A percentile compares a stretch with the other conserved stretches of the same genome.
Evolutionary conservation across 805 yeast genomes (phyloP).

Genomic region (Wickerhamiella siamensis): DNA sequence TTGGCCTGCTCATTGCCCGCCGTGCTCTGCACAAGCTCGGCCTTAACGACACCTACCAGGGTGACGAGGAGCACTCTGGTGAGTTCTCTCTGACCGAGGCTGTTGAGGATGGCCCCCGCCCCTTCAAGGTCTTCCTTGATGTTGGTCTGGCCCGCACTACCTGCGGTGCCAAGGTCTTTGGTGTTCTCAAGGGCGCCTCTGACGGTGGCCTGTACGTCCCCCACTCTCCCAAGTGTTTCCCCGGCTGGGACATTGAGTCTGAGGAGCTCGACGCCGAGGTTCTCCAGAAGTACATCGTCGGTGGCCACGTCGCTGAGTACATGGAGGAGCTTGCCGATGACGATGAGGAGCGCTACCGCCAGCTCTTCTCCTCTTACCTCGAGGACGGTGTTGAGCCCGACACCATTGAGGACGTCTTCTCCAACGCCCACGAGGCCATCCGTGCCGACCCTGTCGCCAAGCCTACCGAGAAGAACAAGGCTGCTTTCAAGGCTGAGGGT

Average conservation of each 20-base stretch:
- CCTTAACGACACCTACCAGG: constrained; percentile 92
- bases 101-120: constrained; percentile 98
- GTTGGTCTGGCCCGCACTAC: constrained; percentile 99
- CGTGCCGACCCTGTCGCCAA: constrained; percentile 90
- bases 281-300: constrained; percentile 97
- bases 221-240: constrained; percentile 99
- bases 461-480: constrained; percentile 86
- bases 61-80: constrained; percentile 99
- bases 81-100: constrained; percentile 98
- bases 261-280: constrained; percentile 97
- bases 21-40: constrained; percentile 96
- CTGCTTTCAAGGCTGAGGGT: constrained; percentile 95
- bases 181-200: constrained; percentile 99
- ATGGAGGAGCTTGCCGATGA: constrained; percentile 99
- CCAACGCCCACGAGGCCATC: constrained; percentile 86
- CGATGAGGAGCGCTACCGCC: constrained; percentile 98
- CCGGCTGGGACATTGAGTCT: constrained; percentile 98
- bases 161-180: constrained; percentile 99
- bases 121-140: constrained; percentile 98
- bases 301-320: constrained; percentile 99
- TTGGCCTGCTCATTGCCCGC: constrained; percentile 97
- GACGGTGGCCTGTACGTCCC: constrained; percentile 99
- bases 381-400: constrained; percentile 97
- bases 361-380: constrained; percentile 89
- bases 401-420: constrained; percentile 87